Percentiles rank a stretch among this genome's conserved stretches.
phyloP scores from a whole-genome alignment of 345 rosid genomes.

The Litchi chinensis region DNA sequence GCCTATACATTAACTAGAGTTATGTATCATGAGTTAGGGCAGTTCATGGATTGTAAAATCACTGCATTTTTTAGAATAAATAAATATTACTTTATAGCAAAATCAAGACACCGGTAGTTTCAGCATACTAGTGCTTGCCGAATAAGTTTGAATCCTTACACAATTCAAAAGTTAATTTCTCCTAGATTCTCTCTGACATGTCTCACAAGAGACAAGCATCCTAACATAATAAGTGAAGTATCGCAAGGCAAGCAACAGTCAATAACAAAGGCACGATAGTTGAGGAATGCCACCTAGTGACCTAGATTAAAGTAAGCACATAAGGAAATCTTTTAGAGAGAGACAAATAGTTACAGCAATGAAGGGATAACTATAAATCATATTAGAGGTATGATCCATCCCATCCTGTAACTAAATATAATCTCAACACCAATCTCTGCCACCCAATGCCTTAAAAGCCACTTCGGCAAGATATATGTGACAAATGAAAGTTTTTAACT shows the following conservation, averaged over 20 bases:
- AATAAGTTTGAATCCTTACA: not conserved
- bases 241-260: not conserved
- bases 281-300: not conserved
- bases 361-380: not conserved
- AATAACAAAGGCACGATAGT: not conserved
- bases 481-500: slow-evolving; percentile 8
- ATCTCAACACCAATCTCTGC: not conserved
- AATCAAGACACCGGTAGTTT: not conserved
- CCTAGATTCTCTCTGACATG: not conserved
- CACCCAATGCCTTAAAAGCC: not conserved
- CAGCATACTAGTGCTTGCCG: not conserved
- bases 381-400: not conserved
- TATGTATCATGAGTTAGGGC: not conserved
- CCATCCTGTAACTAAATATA: not conserved
- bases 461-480: not conserved
- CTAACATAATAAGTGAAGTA: not conserved
- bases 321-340: not conserved
- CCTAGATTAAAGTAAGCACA: not conserved
- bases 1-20: not conserved
- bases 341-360: not conserved
- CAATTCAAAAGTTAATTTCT: not conserved
- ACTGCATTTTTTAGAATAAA: not conserved
- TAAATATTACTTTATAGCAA: not conserved
- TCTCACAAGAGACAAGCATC: not conserved
- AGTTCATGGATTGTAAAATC: not conserved